Base-by-base conservation (phyloP, 257 asterid species). In the Eucommia ulmoides region DNA sequence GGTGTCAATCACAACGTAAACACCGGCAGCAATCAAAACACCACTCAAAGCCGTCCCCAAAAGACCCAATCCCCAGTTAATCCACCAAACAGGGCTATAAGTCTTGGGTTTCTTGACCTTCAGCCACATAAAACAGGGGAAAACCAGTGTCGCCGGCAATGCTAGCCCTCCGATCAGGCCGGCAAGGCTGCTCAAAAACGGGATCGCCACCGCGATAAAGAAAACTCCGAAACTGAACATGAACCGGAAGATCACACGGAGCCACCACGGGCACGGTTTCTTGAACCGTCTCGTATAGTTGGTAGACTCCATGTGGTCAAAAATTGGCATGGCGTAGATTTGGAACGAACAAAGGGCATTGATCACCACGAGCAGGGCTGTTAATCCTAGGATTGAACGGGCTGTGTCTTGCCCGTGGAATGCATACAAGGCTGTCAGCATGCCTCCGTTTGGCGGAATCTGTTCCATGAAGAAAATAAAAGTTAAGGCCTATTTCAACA, bases 101-200 rank as follows among this genome's bases (percentile, higher is more conserved):
- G 14, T 70, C 21, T 69, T 61, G 8, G 97, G 94, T 60, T 80
- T 88, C 69, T 73, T 84, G 47, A 82, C 65, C 60, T 76, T 84
- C 23, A 84, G 73, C 97, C 97, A 82, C 95, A 88, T 84, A 65
- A 84, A 82, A 41, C 94, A 88, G 0, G 95, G 97, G 62, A 75
- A 81, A 2, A 83, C 80, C 52, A 82, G 62, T 0, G 95, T 84
- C 22, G 84, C 83, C 2, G 97, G 97, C 26, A 80, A 22, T 0
- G 95, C 61, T 15, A 88, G 64, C 3, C 95, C 95, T 22, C 97
- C 97, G 0, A 88, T 46, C 7, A 88, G 58, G 0, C 97, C 97
- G 16, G 95, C 83, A 21, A 88, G 44, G 68, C 94, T 84, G 0
- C 81, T 54, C 60, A 88, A 25, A 69, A 88, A 88, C 1, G 97